Percentiles rank a stretch among this genome's conserved stretches.
Evolutionary conservation across 2,329 filamentous ascomycete genomes (phyloP).

Genomic region (Orbilia oligospora): DNA sequence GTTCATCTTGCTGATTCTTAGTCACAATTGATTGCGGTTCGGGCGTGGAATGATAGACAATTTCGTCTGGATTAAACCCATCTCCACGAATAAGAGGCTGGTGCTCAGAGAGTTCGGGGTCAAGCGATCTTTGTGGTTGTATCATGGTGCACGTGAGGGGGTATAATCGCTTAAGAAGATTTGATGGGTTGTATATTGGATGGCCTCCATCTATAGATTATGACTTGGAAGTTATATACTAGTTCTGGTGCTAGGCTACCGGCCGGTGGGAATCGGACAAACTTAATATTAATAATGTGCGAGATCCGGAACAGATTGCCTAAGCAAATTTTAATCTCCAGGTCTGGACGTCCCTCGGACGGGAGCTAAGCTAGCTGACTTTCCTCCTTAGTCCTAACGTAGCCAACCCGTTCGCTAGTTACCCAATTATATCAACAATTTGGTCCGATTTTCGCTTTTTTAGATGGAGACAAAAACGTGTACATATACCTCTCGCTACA

Average conservation of each 20-base stretch:
- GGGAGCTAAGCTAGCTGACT: constrained; percentile 13
- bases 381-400: constrained; percentile 30
- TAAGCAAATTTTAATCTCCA: constrained; percentile 7
- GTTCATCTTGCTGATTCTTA: constrained; percentile 12
- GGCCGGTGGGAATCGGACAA: background rate
- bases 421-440: constrained; percentile 4
- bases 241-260: background rate
- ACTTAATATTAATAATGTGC: background rate
- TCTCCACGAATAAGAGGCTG: constrained; percentile 23
- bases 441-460: background rate
- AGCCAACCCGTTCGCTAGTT: background rate
- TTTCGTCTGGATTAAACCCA: background rate
- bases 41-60: constrained; percentile 14
- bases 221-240: constrained; percentile 7
- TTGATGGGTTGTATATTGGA: background rate
- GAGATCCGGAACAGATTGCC: constrained; percentile 20
- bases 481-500: background rate
- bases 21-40: constrained; percentile 3
- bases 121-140: constrained; percentile 13
- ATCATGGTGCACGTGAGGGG: constrained; percentile 32
- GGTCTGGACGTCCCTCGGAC: background rate
- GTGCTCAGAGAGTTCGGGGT: constrained; percentile 26
- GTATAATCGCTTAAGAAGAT: background rate
- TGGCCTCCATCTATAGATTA: background rate
- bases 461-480: constrained; percentile 1